Conservation (phyloP, 148 eudicot genomes). For the Camellia sinensis region DNA sequence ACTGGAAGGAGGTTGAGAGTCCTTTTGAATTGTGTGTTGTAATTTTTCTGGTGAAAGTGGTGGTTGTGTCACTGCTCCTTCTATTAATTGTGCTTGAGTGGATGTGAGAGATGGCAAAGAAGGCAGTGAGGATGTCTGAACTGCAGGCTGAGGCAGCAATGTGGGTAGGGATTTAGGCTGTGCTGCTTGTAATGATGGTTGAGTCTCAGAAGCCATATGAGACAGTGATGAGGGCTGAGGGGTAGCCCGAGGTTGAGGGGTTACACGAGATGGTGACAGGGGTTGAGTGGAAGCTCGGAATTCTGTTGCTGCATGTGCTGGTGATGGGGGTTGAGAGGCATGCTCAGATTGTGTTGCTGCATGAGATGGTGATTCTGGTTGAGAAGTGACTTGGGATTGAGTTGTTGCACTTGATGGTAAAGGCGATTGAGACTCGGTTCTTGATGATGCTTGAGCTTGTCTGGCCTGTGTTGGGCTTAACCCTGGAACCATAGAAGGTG, state of each 20-base stretch:
- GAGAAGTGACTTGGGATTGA: not conserved
- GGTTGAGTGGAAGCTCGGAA: conserved; percentile 11
- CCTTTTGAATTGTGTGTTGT: conserved; percentile 15
- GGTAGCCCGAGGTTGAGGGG: conserved; percentile 16
- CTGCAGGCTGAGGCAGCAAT: conserved; percentile 1
- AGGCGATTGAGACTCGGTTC: not conserved
- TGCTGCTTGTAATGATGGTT: conserved; percentile 14
- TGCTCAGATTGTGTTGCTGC: not conserved
- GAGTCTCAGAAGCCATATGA: conserved; percentile 12
- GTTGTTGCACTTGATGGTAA: conserved; percentile 12
- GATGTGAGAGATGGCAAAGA: conserved; percentile 5
- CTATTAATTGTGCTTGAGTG: conserved; percentile 18
- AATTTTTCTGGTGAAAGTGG: conserved; percentile 23
- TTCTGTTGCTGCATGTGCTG: not conserved
- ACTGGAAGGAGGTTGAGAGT: conserved; percentile 14
- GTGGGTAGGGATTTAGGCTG: conserved; percentile 24
- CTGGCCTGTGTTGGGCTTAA: not conserved
- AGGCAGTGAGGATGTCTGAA: not conserved
- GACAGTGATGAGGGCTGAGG: conserved; percentile 24
- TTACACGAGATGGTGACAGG: conserved; percentile 17
- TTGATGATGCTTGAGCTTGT: conserved; percentile 6
- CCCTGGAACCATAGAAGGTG: not conserved
- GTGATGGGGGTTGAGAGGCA: not conserved
- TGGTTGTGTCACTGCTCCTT: conserved; percentile 7
- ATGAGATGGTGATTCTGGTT: not conserved